phyloP scores from a whole-genome alignment of 495 filamentous ascomycete genomes.

The Glarea lozoyensis region DNA sequence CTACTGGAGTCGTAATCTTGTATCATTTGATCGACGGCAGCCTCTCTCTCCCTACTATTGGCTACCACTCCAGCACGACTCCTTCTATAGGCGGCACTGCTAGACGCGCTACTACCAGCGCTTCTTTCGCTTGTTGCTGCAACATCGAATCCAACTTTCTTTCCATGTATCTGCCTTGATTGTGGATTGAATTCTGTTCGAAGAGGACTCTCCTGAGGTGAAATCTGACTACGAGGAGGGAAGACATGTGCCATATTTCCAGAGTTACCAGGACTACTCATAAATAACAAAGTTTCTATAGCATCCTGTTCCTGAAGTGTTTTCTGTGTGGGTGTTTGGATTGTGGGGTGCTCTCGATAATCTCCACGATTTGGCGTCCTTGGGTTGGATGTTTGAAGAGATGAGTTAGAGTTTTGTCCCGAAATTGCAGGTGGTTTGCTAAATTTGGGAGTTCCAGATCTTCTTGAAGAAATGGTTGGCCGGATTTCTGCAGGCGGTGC shows the following conservation, averaged over 20 bases:
- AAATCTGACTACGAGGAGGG: slow-evolving; percentile 27
- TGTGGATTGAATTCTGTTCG: slow-evolving; percentile 16
- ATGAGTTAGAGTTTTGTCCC: slow-evolving; percentile 23
- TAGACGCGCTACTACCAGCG: slow-evolving; percentile 11
- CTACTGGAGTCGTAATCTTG: slow-evolving; percentile 36
- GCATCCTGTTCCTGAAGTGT: slow-evolving; percentile 74
- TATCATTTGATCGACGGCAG: slow-evolving; percentile 43
- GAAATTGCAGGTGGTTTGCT: slow-evolving; percentile 18
- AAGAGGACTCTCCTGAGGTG: slow-evolving; percentile 20
- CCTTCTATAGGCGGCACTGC: slow-evolving; percentile 6
- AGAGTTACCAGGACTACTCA: slow-evolving; percentile 79
- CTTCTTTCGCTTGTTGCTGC: slow-evolving; percentile 15
- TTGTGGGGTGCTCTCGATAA: slow-evolving; percentile 18
- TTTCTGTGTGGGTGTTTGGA: slow-evolving; percentile 53
- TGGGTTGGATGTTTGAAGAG: slow-evolving; percentile 18
- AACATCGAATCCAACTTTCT: slow-evolving; percentile 28
- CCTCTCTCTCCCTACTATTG: slow-evolving; percentile 25
- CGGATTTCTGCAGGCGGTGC: slow-evolving; percentile 54
- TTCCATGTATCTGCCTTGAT: slow-evolving; percentile 17
- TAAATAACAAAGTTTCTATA: slow-evolving; percentile 78
- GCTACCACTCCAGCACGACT: background rate
- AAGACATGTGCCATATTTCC: slow-evolving; percentile 39
- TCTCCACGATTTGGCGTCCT: slow-evolving; percentile 16
- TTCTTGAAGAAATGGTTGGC: slow-evolving; percentile 27
- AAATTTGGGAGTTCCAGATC: slow-evolving; percentile 18